These are phyloP conservation scores for Fusarium penzigii DNA, from an alignment of 2,329 filamentous ascomycete genomes.

Conservation along the genomic window DNA sequence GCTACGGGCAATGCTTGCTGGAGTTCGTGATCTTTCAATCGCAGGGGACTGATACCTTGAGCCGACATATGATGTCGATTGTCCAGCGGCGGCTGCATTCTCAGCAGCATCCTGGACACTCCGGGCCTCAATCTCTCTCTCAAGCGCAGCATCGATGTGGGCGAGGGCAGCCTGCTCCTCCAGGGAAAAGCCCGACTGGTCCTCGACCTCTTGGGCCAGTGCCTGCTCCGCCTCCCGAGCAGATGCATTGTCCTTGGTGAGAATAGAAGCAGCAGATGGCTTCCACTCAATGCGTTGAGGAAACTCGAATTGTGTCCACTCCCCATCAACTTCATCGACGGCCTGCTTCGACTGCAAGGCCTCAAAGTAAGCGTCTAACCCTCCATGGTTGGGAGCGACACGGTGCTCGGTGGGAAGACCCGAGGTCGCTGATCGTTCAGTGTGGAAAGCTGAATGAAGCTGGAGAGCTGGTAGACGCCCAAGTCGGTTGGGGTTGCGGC, in stretches of 20 bases:
- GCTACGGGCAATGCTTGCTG: conserved; percentile 53
- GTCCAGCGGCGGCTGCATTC: conserved; percentile 40
- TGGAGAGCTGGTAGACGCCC: conserved; percentile 58
- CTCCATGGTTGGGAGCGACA: conserved; percentile 57
- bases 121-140: conserved; percentile 69
- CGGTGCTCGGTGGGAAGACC: conserved; percentile 54
- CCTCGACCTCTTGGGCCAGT: conserved; percentile 37
- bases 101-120: conserved; percentile 47
- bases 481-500: conserved; percentile 56
- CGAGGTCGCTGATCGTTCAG: conserved; percentile 51
- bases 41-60: conserved; percentile 44
- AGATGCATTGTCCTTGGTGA: conserved; percentile 60
- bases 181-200: conserved; percentile 41
- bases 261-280: conserved; percentile 55
- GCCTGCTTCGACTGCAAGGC: conserved; percentile 80
- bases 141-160: conserved; percentile 82
- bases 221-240: conserved; percentile 35
- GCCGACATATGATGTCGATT: conserved; percentile 40
- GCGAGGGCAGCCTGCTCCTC: conserved; percentile 65
- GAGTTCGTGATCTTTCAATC: conserved; percentile 43
- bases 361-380: conserved; percentile 88
- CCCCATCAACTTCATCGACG: conserved; percentile 65
- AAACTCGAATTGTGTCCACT: conserved; percentile 92
- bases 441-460: conserved; percentile 78
- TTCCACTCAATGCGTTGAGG: conserved; percentile 90